Evolutionary conservation across 2,329 filamentous ascomycete species (phyloP).

Genomic region (Cordyceps farinosa): DNA sequence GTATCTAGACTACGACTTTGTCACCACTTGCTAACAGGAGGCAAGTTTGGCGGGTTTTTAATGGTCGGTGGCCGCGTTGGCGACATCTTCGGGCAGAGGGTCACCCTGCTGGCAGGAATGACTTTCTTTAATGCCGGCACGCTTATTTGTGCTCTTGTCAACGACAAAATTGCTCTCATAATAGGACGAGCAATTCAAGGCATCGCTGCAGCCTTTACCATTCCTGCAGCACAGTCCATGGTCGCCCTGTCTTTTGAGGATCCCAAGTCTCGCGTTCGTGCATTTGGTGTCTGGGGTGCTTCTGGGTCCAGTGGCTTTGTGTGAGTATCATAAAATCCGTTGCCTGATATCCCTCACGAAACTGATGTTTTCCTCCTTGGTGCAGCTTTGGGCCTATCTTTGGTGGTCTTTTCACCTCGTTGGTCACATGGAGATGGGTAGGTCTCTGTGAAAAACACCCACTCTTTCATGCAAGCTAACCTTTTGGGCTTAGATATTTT

Average conservation of each 20-base stretch:
- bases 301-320: constrained; percentile 19
- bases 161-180: constrained; percentile 10
- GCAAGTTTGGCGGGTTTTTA: constrained; percentile 18
- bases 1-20: neutral
- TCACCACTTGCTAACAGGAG: neutral
- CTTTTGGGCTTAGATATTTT: constrained; percentile 12
- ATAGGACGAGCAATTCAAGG: constrained; percentile 18
- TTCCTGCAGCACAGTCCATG: constrained; percentile 18
- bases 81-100: constrained; percentile 19
- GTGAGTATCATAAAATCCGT: neutral
- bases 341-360: too few relatives aligned
- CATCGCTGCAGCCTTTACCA: constrained; percentile 18
- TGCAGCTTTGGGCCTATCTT: constrained; percentile 19
- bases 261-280: constrained; percentile 14
- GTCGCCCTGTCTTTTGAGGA: constrained; percentile 18
- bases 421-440: constrained; percentile 19
- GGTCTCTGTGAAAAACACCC: neutral
- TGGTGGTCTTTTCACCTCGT: constrained; percentile 18
- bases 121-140: constrained; percentile 15
- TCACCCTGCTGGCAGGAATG: constrained; percentile 16
- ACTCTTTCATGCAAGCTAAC: neutral
- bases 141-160: constrained; percentile 15
- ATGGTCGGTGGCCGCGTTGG: constrained; percentile 18
- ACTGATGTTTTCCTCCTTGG: neutral
- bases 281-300: constrained; percentile 19